These are phyloP conservation scores for Blastomyces emzantsi DNA, from an alignment of 2,329 filamentous ascomycete genomes.

Conservation along the genomic window DNA sequence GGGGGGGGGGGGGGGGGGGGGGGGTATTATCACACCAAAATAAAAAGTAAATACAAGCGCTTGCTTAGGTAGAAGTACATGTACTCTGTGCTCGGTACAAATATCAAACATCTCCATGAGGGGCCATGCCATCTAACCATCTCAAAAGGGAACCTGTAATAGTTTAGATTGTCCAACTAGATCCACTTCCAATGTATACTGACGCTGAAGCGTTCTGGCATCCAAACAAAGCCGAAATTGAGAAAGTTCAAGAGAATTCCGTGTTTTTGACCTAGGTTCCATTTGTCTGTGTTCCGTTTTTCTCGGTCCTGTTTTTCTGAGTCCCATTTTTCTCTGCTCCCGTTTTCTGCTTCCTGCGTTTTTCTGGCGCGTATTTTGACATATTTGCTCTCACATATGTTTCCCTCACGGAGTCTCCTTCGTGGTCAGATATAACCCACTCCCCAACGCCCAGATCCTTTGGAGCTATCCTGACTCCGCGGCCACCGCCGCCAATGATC, in stretches of 20 bases:
- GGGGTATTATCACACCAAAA: no score
- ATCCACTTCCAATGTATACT: neutral
- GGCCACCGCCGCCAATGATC: conserved; percentile 68
- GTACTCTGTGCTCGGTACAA: neutral
- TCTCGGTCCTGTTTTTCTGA: neutral
- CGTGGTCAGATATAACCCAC: conserved; percentile 57
- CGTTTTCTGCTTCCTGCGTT: neutral
- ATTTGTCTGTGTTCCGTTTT: neutral
- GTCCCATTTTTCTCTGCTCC: neutral
- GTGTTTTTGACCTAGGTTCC: no score
- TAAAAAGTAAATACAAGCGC: no score
- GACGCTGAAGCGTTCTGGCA: neutral
- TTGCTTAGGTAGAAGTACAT: no score
- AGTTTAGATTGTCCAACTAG: neutral
- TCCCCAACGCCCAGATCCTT: conserved; percentile 57
- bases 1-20: no score
- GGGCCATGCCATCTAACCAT: neutral
- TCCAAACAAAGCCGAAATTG: neutral
- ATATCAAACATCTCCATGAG: neutral
- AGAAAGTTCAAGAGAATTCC: neutral
- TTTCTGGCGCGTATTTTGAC: conserved; percentile 11
- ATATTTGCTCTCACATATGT: conserved; percentile 47
- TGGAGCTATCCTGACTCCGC: conserved; percentile 56
- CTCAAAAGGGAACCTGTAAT: neutral
- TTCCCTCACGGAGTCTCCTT: conserved; percentile 61